Conservation (phyloP, 2,329 filamentous ascomycete genomes). For the Talaromyces amestolkiae region DNA sequence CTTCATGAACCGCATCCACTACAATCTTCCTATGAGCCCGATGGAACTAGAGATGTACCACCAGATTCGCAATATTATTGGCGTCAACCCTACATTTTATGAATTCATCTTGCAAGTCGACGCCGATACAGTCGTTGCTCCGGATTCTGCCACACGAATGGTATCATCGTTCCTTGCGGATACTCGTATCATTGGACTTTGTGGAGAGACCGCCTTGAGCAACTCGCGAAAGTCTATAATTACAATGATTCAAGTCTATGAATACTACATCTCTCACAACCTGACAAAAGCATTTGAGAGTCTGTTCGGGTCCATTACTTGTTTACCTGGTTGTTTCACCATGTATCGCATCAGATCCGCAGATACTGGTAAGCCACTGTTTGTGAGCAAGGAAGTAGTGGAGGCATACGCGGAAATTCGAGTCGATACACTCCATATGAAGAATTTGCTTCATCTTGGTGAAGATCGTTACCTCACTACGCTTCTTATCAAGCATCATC, state of each 20-base stretch:
- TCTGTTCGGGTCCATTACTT: conserved; percentile 95
- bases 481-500: conserved; percentile 84
- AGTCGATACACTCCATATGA: conserved; percentile 97
- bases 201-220: conserved; percentile 88
- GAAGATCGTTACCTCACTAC: conserved; percentile 98
- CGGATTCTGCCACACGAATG: conserved; percentile 87
- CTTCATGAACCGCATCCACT: conserved; percentile 98
- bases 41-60: conserved; percentile 98
- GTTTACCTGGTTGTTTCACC: conserved; percentile 95
- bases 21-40: conserved; percentile 93
- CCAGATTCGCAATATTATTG: conserved; percentile 97
- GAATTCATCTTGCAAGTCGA: conserved; percentile 96
- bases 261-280: conserved; percentile 99
- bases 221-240: conserved; percentile 92
- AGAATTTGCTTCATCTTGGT: conserved; percentile 93
- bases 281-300: conserved; percentile 95
- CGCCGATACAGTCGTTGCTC: conserved; percentile 89
- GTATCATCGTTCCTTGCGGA: conserved; percentile 88
- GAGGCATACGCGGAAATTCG: conserved; percentile 87
- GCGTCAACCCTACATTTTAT: conserved; percentile 97
- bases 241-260: conserved; percentile 99
- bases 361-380: conserved; percentile 91
- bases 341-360: conserved; percentile 98
- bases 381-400: conserved; percentile 89
- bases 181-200: conserved; percentile 87